Percentiles rank a stretch among this genome's conserved stretches.
Conservation (phyloP, 495 filamentous ascomycete species). For the Xanthoparmelia taractica region DNA sequence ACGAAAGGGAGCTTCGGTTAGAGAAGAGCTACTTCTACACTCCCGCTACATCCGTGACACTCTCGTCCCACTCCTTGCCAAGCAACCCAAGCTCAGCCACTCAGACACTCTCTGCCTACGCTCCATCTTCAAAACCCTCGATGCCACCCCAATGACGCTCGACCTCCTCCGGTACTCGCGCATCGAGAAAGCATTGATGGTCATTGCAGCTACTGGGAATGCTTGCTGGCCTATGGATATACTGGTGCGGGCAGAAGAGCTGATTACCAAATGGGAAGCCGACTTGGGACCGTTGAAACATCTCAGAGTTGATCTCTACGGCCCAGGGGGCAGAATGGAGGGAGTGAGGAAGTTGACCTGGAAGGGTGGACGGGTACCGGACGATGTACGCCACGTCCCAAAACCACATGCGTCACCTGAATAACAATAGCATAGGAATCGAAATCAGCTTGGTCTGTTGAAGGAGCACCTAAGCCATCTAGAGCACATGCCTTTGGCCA, state of each 20-base stretch:
- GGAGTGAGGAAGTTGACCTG: constrained; percentile 14
- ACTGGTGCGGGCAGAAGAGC: constrained; percentile 12
- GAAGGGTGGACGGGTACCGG: neutral
- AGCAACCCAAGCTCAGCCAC: neutral
- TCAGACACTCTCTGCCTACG: constrained; percentile 7
- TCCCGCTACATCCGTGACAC: constrained; percentile 23
- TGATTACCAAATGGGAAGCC: constrained; percentile 24
- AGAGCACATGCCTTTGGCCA: constrained; percentile 15
- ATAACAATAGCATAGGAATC: neutral
- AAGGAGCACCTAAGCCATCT: constrained; percentile 5
- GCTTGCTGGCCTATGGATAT: constrained; percentile 21
- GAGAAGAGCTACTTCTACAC: constrained; percentile 16
- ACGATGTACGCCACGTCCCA: neutral
- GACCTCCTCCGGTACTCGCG: constrained; percentile 22
- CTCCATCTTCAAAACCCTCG: constrained; percentile 14
- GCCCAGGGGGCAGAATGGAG: constrained; percentile 20
- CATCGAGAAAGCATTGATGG: constrained; percentile 23
- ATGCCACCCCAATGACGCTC: constrained; percentile 14
- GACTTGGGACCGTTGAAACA: constrained; percentile 18
- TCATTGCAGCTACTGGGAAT: constrained; percentile 9
- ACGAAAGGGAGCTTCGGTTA: neutral
- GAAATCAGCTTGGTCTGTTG: constrained; percentile 19
- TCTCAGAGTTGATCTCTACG: constrained; percentile 23
- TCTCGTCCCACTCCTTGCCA: constrained; percentile 16
- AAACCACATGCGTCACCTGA: neutral